Percentiles rank a stretch among this genome's conserved stretches.
These are phyloP conservation scores for Pestalotiopsis sp. DNA, from an alignment of 2,329 filamentous ascomycete genomes.

Conservation along the genomic window DNA sequence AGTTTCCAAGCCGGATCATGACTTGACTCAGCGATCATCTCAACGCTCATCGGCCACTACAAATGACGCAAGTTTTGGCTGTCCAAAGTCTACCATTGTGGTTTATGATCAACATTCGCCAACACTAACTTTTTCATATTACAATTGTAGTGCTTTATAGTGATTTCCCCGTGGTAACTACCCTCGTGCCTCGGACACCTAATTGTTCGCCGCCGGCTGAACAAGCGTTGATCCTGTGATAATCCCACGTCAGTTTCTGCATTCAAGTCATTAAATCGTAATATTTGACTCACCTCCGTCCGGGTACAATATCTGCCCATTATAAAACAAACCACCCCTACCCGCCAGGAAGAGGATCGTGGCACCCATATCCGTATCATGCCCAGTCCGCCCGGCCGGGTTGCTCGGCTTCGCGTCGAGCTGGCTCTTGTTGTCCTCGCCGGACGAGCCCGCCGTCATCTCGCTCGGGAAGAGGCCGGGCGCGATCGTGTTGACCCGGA, in stretches of 20 bases:
- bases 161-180: no score
- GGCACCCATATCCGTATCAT: slow-evolving; percentile 53
- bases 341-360: slow-evolving; percentile 53
- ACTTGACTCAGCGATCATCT: no score
- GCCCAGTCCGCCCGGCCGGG: slow-evolving; percentile 42
- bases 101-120: no score
- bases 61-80: no score
- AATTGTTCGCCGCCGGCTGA: not conserved
- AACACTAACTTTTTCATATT: no score
- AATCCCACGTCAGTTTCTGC: not conserved
- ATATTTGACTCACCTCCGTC: slow-evolving; percentile 39
- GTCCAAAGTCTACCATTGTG: no score
- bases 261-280: not conserved
- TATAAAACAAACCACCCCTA: slow-evolving; percentile 52
- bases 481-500: slow-evolving; percentile 60
- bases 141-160: no score
- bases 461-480: slow-evolving; percentile 47
- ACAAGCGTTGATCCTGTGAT: not conserved
- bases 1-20: no score
- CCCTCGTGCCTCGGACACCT: not conserved
- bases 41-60: no score
- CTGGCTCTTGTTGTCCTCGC: slow-evolving; percentile 47
- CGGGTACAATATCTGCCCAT: slow-evolving; percentile 54
- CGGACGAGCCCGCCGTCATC: slow-evolving; percentile 50
- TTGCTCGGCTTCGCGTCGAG: slow-evolving; percentile 43